phyloP scores from a whole-genome alignment of 139 green algal genomes.

The Chlorella sp. region DNA sequence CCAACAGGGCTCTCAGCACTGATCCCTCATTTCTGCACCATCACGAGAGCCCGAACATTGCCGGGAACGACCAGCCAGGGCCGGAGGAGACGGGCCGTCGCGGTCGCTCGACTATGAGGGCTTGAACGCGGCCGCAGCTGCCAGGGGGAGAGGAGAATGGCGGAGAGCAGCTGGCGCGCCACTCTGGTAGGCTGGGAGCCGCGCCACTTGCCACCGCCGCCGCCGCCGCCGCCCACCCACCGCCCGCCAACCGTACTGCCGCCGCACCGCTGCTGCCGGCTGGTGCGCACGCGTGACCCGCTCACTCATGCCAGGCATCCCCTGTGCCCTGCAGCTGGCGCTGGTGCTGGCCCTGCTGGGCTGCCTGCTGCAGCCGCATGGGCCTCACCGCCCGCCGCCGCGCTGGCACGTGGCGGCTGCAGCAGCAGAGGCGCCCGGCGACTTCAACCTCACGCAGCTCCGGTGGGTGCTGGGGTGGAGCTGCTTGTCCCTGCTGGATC shows the following conservation, averaged over 20 bases:
- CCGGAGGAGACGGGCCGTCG: too few relatives aligned
- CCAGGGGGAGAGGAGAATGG: too few relatives aligned
- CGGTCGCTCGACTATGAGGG: too few relatives aligned
- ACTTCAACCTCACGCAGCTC: constrained; percentile 15
- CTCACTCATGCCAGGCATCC: neutral
- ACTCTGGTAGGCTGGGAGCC: neutral
- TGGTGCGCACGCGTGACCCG: neutral
- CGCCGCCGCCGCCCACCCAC: neutral
- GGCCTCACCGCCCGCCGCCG: neutral
- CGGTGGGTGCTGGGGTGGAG: neutral
- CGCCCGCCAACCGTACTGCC: neutral
- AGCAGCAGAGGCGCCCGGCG: neutral
- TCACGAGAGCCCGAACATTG: neutral
- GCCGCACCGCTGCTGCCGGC: neutral
- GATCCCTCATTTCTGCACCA: too few relatives aligned
- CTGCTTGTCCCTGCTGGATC: neutral
- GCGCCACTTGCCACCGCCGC: neutral
- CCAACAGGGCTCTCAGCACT: too few relatives aligned
- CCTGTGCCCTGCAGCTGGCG: neutral
- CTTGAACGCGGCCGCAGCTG: too few relatives aligned
- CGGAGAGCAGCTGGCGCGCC: neutral
- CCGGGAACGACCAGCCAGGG: neutral
- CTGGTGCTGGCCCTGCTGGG: constrained; percentile 3
- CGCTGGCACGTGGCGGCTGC: constrained; percentile 6
- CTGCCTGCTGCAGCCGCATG: neutral